Base-by-base conservation (phyloP, 495 filamentous ascomycete species). In the Penicillium maclennaniae region DNA sequence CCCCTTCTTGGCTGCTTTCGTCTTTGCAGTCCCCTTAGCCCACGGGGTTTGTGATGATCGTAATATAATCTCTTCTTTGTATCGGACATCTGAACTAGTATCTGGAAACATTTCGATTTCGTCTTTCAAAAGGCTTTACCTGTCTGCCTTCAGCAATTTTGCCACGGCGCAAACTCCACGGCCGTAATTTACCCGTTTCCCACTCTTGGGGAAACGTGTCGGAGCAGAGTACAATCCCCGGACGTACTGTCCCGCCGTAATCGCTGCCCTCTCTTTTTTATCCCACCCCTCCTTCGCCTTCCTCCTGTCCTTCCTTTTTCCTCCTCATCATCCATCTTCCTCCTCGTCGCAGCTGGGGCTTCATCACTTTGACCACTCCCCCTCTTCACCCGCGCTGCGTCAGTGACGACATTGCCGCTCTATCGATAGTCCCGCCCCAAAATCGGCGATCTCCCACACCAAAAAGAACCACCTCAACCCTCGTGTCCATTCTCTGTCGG, bases 401-500 rank as follows among this genome's bases (percentile, higher is more conserved):
- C 56, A 45, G 65, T 73, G 67, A 73, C 67, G 66, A 69, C 60
- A 66, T 65, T 47, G 16, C 53, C 51, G 23, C 47, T 45, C 52
- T 51, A 49, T 55, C 48, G 41, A 55, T 47, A 53, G 45, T 59
- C 59, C 52, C 49, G 53, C 53, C 59, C 51, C 43, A 47, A 46
- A 50, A 40, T 17, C 27, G 27, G 55, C 63, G 61, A 58, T 53
- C 48, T 39, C 49, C 45, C 47, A 25, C 34, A 40, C 47, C 39
- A 49, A 54, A 31, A 45, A 48, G 55, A 49, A 48, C 37, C 36
- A 37, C 38, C 27, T 10, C 23, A 51, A 54, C 59, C 55, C 58
- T 45, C 42, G 53, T 59, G 54, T 70, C 56, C 69, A 67, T 70
- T 73, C 64, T 71, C 74, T 77, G 72, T 74, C 71, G 69, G 71